Base-by-base conservation (phyloP, 2,329 filamentous ascomycete species). In the Cadophora sp. region DNA sequence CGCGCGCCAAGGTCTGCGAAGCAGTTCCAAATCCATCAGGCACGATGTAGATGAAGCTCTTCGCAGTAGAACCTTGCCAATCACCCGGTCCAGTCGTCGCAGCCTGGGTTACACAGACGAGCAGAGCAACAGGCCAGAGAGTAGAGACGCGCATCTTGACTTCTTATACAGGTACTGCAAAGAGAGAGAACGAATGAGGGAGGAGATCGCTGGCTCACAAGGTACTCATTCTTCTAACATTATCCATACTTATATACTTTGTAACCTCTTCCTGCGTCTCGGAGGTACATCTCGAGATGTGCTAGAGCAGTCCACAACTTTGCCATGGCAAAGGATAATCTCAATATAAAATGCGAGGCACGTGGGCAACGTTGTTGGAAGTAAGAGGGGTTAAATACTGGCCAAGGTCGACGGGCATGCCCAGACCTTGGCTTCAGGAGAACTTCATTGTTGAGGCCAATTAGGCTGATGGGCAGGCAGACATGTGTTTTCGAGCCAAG, bases 11-110 rank as follows among this genome's bases (percentile, higher is more conserved):
- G 24, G 51, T 58, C 51, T 64, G 62, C 6, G 39, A 48, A 11
- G 50, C 62, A 13, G 41, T 18, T 14, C 62, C 62, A 48, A 47
- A 64, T 20, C 62, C 62, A 39, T 64, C 62, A 11, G 51, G 62
- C 8, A 64, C 62, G 39, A 64, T 59, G 43, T 64, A 64, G 47
- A 64, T 64, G 51, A 64, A 59, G 9, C 30, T 58, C 16, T 22
- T 58, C 13, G 60, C 48, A 16, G 30, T 41, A 9, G 33, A 33
- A 22, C 45, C n/a, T 9, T 62, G 30, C 60, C 60, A 62, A 30
- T 62, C 48, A 1, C 22, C 45, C 11, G 47, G 36, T 8, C 48
- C 60, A 16, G 60, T 62, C 11, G 24, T 24, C 4, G 9, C 8
- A 27, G 59, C 60, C 8, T 41, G 33, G 13, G 60, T 41, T 6